phyloP scores from a whole-genome alignment of 768 basidiomycete species.

The Mycena maculata region DNA sequence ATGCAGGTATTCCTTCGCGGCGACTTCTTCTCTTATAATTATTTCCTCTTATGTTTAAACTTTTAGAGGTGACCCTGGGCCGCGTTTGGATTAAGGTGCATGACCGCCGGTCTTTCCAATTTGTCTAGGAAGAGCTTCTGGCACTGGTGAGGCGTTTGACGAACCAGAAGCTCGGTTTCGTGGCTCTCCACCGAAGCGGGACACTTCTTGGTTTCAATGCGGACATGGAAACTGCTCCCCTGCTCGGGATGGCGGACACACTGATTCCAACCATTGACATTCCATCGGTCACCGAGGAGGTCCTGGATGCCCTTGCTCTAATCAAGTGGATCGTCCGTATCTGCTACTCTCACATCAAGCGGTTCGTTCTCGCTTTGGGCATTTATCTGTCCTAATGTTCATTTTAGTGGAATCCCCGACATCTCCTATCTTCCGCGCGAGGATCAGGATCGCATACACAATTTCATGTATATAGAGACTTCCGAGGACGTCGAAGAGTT shows the following conservation, averaged over 20 bases:
- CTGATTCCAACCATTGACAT: slow-evolving; percentile 4
- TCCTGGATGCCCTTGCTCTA: neutral
- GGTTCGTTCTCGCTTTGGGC: slow-evolving; percentile 1
- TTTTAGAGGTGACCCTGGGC: slow-evolving; percentile 5
- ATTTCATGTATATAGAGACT: slow-evolving; percentile 2
- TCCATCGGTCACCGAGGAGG: neutral
- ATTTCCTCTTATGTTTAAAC: neutral
- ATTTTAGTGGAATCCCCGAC: slow-evolving; percentile 2
- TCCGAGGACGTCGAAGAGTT: slow-evolving; percentile 16
- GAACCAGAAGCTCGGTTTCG: slow-evolving; percentile 1
- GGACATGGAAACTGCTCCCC: slow-evolving; percentile 21
- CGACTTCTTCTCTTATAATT: neutral
- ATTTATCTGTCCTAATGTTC: slow-evolving; percentile 1
- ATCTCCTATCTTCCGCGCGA: neutral
- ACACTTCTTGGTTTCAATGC: slow-evolving; percentile 18
- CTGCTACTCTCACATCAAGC: slow-evolving; percentile 1
- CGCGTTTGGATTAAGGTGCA: slow-evolving; percentile 18
- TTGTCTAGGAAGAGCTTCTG: slow-evolving; percentile 11
- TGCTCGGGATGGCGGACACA: slow-evolving; percentile 17
- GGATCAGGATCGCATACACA: neutral
- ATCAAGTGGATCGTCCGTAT: neutral
- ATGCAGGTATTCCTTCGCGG: no score
- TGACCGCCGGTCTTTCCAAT: slow-evolving; percentile 7
- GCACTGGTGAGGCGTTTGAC: slow-evolving; percentile 7
- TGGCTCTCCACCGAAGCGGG: no score